These are phyloP conservation scores for Casuarina cunninghamiana DNA, from an alignment of 306 rosid species.

Conservation along the genomic window DNA sequence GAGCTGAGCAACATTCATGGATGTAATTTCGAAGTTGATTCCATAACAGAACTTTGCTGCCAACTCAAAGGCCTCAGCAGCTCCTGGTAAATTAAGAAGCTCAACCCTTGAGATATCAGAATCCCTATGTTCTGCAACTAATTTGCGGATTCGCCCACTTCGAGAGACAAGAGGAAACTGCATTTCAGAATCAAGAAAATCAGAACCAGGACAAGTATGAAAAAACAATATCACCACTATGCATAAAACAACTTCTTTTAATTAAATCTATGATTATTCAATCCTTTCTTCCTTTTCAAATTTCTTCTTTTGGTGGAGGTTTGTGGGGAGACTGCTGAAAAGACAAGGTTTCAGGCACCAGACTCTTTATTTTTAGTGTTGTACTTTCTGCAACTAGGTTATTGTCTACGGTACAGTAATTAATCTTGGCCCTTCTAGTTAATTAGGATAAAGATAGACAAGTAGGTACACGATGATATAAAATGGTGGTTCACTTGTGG, in stretches of 20 bases:
- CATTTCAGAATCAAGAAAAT: conserved; percentile 30
- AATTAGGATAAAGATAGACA: neutral
- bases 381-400: neutral
- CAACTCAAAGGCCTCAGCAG: conserved; percentile 83
- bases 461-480: neutral
- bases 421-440: neutral
- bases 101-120: conserved; percentile 90
- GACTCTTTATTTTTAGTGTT: neutral
- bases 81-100: conserved; percentile 91
- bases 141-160: conserved; percentile 84
- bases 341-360: neutral
- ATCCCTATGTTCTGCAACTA: conserved; percentile 94
- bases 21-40: conserved; percentile 87
- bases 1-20: conserved; percentile 85
- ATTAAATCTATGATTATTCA: neutral
- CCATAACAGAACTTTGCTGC: conserved; percentile 99
- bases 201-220: conserved; percentile 20
- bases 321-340: neutral
- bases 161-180: conserved; percentile 98
- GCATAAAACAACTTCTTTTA: neutral
- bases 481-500: neutral
- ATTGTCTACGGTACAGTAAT: neutral
- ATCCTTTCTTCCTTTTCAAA: conserved; percentile 6
- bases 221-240: neutral
- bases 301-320: neutral